These are phyloP conservation scores for Claviceps lovelessii DNA, from an alignment of 2,329 filamentous ascomycete genomes.

Conservation along the genomic window DNA sequence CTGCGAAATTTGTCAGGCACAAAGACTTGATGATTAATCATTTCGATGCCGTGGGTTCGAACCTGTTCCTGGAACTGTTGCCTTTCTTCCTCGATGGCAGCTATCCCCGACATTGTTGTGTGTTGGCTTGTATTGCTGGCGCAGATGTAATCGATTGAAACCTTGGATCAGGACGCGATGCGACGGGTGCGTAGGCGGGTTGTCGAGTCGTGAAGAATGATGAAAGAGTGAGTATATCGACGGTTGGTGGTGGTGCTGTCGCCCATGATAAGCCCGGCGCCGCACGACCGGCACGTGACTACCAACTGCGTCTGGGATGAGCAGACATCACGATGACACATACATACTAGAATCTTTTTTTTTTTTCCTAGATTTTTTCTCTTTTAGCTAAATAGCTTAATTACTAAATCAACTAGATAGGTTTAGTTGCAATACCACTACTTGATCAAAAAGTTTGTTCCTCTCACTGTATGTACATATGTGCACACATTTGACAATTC, in stretches of 20 bases:
- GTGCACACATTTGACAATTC: too few species aligned
- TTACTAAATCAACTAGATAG: too few species aligned
- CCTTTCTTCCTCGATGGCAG: slow-evolving; percentile 36
- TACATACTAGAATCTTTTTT: too few species aligned
- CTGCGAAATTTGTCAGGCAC: slow-evolving; percentile 27
- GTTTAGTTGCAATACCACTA: too few species aligned
- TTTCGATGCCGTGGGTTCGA: slow-evolving; percentile 1
- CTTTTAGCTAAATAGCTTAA: too few species aligned
- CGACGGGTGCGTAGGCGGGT: background rate
- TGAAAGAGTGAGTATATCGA: background rate
- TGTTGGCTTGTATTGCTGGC: background rate
- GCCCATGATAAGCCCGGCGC: background rate
- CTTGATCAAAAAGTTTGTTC: too few species aligned
- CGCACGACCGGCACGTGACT: background rate
- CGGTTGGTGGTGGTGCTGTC: background rate
- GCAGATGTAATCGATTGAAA: background rate
- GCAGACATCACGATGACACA: background rate
- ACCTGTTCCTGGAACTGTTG: slow-evolving; percentile 45
- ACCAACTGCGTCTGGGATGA: background rate
- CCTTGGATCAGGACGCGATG: background rate
- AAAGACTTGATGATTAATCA: background rate
- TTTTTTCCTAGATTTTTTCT: too few species aligned
- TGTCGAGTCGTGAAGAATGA: background rate
- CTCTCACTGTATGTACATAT: too few species aligned
- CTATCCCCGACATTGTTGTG: slow-evolving; percentile 19